Conservation (phyloP, 2,329 filamentous ascomycete genomes). For the Sporothrix brasiliensis region DNA sequence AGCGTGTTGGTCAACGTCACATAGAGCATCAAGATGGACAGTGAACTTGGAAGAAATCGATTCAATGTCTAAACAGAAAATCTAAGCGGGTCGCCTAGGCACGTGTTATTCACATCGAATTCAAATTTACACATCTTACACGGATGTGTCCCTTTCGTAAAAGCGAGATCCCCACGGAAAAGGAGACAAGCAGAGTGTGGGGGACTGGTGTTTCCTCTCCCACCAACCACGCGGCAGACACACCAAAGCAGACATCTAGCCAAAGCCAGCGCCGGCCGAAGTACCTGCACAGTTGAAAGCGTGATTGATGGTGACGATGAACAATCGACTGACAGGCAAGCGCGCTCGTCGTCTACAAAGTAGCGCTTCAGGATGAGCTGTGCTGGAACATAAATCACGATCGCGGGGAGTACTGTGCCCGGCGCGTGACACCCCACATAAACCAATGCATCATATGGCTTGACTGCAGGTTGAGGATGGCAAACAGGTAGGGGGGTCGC, state of each 20-base stretch:
- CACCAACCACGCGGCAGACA: constrained; percentile 51
- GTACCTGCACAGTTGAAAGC: constrained; percentile 34
- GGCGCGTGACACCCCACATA: background rate
- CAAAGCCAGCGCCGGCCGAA: constrained; percentile 27
- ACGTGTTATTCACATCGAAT: background rate
- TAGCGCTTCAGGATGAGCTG: background rate
- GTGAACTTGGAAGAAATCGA: too few relatives aligned
- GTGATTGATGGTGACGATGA: constrained; percentile 41
- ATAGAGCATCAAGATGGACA: background rate
- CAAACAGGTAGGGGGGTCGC: too few relatives aligned
- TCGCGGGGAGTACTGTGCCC: background rate
- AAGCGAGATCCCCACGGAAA: constrained; percentile 50
- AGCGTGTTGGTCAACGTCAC: background rate
- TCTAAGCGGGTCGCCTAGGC: too few relatives aligned
- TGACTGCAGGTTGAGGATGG: background rate
- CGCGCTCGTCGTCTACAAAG: background rate
- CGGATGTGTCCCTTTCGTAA: constrained; percentile 50
- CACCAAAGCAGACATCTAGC: constrained; percentile 44
- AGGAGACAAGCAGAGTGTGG: constrained; percentile 53
- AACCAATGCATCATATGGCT: background rate
- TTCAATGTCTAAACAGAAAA: too few relatives aligned
- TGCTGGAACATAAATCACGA: background rate
- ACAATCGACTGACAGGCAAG: background rate
- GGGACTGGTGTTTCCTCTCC: constrained; percentile 49
- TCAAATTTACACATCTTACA: constrained; percentile 26